Conservation (phyloP, 2,329 filamentous ascomycete species). For the Colletotrichum cuscutae region DNA sequence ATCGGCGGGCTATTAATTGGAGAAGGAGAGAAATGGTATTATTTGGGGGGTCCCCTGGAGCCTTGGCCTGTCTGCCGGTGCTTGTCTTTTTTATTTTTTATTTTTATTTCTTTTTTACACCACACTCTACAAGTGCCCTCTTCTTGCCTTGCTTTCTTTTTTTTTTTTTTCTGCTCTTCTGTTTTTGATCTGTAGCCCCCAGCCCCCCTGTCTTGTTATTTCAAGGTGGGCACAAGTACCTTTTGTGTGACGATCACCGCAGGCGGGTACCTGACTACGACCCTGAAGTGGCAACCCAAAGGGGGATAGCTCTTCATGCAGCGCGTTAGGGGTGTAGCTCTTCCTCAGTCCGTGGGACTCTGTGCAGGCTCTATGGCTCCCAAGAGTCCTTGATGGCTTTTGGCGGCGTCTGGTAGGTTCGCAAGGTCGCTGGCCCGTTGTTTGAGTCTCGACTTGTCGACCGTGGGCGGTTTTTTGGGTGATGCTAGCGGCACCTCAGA, state of each 20-base stretch:
- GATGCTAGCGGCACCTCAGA: slow-evolving; percentile 29
- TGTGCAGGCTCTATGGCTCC: background rate
- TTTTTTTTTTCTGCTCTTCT: background rate
- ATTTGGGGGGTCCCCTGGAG: slow-evolving; percentile 27
- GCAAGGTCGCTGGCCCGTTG: slow-evolving; percentile 22
- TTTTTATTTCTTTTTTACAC: background rate
- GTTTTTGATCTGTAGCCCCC: slow-evolving; percentile 10
- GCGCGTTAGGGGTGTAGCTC: slow-evolving; percentile 20
- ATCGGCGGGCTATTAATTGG: slow-evolving; percentile 31
- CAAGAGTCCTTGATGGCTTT: slow-evolving; percentile 6
- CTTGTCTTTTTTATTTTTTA: slow-evolving; percentile 13
- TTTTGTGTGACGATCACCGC: slow-evolving; percentile 32
- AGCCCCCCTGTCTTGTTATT: slow-evolving; percentile 9
- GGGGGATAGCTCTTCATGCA: slow-evolving; percentile 31
- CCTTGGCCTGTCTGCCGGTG: slow-evolving; percentile 24
- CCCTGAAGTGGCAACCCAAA: slow-evolving; percentile 12
- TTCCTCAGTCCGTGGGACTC: slow-evolving; percentile 22
- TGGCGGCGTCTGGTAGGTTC: slow-evolving; percentile 27
- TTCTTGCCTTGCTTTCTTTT: slow-evolving; percentile 9
- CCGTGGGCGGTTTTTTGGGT: slow-evolving; percentile 16
- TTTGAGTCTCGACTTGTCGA: slow-evolving; percentile 26
- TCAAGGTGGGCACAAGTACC: slow-evolving; percentile 20
- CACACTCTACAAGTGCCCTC: background rate
- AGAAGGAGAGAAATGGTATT: slow-evolving; percentile 32
- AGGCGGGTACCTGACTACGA: slow-evolving; percentile 32